Base-by-base conservation (phyloP, 305 asterid species). In the Ilex paraguariensis region DNA sequence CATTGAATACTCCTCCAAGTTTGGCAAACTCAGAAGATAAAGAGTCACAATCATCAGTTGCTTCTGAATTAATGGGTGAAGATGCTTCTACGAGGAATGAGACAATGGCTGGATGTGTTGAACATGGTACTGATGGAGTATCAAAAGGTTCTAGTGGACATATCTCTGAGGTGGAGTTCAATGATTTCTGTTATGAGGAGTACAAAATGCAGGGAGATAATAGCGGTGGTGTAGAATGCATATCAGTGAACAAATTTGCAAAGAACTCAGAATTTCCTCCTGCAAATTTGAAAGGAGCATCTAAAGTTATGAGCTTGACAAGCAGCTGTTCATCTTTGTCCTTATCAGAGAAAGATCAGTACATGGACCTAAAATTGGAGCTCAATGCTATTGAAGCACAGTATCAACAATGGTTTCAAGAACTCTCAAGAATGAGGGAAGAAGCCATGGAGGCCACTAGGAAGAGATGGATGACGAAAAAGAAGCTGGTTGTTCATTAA, bases 121-220 rank as follows among this genome's bases (percentile, higher is more conserved):
- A 49, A 4, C 11, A 49, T n/a, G 14, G 14, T n/a, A 49, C 11
- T n/a, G 53, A 36, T 36, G 42, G 42, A 36, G 9, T 36, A 36
- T 36, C 42, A 2, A 36, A 36, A 36, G 42, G 42, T 36, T 36
- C 42, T 36, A 36, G 13, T 12, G 53, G 13, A n/a, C 14, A 49
- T 49, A 12, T 49, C 15, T 49, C 53, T 49, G 53, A 49, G 53
- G 60, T 78, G 81, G 88, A 78, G 59, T 77, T 65, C 30, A 64
- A 64, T 2, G 13, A 49, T 49, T 49, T 49, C 11, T 49, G 4
- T n/a, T 12, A 49, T 11, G 53, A 49, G 6, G 53, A 12, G 16
- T 12, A 49, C 2, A 36, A n/a, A 49, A n/a, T 49, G 16, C 53
- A 49, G 53, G 15, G 4, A 49, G 13, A 49, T 49, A 12, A 12